A percentile compares a stretch with the other conserved stretches of the same genome.
Evolutionary conservation across 2,329 filamentous ascomycete species (phyloP).

Genomic region (Paecilomyces sp.): DNA sequence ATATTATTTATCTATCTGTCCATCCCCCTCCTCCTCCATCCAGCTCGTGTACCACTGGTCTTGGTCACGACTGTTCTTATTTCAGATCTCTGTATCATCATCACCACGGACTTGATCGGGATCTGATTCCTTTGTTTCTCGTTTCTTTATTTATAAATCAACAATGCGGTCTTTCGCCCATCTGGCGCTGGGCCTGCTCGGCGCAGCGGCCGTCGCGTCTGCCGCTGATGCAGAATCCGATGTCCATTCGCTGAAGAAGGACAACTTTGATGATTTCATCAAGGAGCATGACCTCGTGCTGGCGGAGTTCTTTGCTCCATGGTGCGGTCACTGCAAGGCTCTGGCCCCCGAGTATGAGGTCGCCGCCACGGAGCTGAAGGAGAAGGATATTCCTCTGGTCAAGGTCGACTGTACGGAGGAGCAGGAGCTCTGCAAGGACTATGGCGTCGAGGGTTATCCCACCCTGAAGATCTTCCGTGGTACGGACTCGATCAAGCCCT

Average conservation of each 20-base stretch:
- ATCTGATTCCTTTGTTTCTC: not conserved
- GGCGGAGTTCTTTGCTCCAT: constrained; percentile 94
- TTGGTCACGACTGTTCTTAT: not conserved
- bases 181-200: constrained; percentile 32
- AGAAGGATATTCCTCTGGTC: constrained; percentile 41
- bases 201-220: constrained; percentile 27
- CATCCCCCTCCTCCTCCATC: constrained; percentile 1
- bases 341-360: constrained; percentile 56
- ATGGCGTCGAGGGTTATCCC: constrained; percentile 94
- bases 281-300: constrained; percentile 81
- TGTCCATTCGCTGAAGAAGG: constrained; percentile 75
- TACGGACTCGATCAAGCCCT: constrained; percentile 69
- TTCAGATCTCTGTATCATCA: not conserved
- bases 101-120: not conserved
- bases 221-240: constrained; percentile 53
- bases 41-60: not conserved
- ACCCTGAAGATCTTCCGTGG: constrained; percentile 99
- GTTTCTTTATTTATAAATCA: not conserved
- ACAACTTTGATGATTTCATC: constrained; percentile 81
- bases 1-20: constrained; percentile 3
- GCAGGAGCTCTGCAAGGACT: constrained; percentile 79
- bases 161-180: constrained; percentile 34
- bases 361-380: constrained; percentile 41
- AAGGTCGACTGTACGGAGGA: constrained; percentile 85
- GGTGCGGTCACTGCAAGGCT: constrained; percentile 98